Conservation (phyloP, 208 protist genomes). For the Trypanosoma cruzi region DNA sequence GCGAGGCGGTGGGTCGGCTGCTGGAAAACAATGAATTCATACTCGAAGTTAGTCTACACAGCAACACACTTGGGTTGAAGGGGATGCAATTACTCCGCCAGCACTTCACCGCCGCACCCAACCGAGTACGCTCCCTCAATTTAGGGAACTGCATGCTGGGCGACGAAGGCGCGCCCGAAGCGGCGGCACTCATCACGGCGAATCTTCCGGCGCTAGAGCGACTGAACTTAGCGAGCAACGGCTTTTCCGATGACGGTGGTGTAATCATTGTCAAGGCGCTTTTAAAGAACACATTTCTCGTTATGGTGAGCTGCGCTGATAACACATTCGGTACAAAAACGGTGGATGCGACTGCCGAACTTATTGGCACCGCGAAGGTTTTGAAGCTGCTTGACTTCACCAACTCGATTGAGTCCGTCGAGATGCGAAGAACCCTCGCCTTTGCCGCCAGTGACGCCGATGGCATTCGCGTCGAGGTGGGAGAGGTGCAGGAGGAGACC, state of each 20-base stretch:
- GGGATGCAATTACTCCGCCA: conserved; percentile 60
- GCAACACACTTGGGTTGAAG: conserved; percentile 82
- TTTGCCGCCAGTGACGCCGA: conserved; percentile 64
- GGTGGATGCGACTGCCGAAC: conserved; percentile 41
- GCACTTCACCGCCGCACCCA: conserved; percentile 38
- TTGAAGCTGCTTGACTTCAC: conserved; percentile 81
- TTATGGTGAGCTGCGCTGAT: conserved; percentile 47
- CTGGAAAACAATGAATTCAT: conserved; percentile 59
- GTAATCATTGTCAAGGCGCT: conserved; percentile 54
- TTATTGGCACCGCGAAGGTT: conserved; percentile 57
- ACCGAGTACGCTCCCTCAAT: conserved; percentile 57
- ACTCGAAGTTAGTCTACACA: conserved; percentile 67
- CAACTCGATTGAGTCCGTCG: conserved; percentile 49
- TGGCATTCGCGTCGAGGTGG: conserved; percentile 76
- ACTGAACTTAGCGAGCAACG: conserved; percentile 70
- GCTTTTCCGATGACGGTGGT: conserved; percentile 66
- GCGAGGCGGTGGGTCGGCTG: conserved; percentile 64
- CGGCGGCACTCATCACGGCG: conserved; percentile 63
- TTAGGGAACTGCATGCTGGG: conserved; percentile 80
- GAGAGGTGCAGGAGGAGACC: conserved; percentile 41
- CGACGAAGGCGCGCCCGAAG: conserved; percentile 73
- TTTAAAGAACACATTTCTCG: conserved; percentile 59
- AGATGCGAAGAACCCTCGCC: conserved; percentile 58
- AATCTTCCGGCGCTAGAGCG: conserved; percentile 58
- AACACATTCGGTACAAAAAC: conserved; percentile 73